Conservation (phyloP, 2,329 filamentous ascomycete species). For the Aspergillus viridinutans region DNA sequence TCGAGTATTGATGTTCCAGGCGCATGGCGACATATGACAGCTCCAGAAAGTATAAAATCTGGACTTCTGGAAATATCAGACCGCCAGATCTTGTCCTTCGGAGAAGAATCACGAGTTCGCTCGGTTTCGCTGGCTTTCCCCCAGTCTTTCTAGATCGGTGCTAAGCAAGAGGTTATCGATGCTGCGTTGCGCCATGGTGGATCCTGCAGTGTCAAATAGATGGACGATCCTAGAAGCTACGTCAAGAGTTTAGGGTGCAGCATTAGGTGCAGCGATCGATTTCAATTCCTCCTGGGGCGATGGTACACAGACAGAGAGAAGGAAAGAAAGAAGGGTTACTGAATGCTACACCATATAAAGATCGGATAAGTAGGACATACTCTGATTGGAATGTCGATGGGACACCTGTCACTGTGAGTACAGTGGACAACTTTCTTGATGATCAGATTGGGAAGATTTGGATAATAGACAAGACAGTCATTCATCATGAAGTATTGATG, state of each 20-base stretch:
- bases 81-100: slow-evolving; percentile 15
- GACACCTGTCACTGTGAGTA: background rate
- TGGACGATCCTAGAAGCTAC: background rate
- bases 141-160: background rate
- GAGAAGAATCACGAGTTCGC: background rate
- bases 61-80: slow-evolving; percentile 1
- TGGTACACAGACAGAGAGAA: background rate
- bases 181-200: background rate
- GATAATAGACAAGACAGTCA: background rate
- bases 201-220: background rate
- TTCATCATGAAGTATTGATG: background rate
- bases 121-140: background rate
- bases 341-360: background rate
- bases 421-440: background rate
- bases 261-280: background rate
- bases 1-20: background rate
- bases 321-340: background rate
- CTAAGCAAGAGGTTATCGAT: background rate
- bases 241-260: background rate
- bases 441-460: background rate
- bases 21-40: slow-evolving; percentile 12
- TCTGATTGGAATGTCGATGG: background rate
- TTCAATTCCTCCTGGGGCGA: background rate
- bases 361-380: background rate
- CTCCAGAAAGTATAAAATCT: slow-evolving; percentile 5